Conservation (phyloP, 768 basidiomycete genomes). For the Mrakia hoshinonis region DNA sequence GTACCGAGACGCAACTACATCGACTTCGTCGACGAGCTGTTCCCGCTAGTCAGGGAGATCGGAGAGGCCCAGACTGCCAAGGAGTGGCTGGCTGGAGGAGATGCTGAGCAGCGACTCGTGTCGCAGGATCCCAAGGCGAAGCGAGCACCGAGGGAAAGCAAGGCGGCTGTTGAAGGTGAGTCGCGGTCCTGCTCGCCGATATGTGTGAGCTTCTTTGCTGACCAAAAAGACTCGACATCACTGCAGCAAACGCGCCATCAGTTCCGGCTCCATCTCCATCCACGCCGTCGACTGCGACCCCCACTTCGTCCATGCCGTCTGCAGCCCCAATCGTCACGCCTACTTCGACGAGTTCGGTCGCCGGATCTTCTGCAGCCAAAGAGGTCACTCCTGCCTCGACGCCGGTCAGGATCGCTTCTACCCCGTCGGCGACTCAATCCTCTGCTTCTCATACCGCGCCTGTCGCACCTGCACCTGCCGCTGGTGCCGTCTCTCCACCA, state of each 20-base stretch:
- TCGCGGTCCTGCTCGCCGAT: too few relatives aligned
- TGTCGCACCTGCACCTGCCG: neutral
- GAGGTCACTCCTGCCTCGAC: too few relatives aligned
- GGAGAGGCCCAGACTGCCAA: slow-evolving; percentile 29
- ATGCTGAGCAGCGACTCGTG: neutral
- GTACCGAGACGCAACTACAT: slow-evolving; percentile 41
- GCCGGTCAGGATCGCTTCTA: too few relatives aligned
- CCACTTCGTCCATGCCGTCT: neutral
- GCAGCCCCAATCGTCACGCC: neutral
- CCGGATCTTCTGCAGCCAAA: too few relatives aligned
- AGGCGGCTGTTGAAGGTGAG: neutral
- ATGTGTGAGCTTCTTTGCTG: too few relatives aligned
- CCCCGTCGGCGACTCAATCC: too few relatives aligned
- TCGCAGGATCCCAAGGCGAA: slow-evolving; percentile 18
- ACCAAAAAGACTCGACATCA: neutral
- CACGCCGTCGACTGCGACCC: neutral
- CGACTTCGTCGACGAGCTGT: slow-evolving; percentile 42
- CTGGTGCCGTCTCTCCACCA: neutral
- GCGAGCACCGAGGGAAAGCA: neutral
- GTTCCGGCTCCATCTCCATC: neutral
- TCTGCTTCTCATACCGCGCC: neutral
- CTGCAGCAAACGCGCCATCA: neutral
- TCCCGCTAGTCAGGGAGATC: slow-evolving; percentile 32
- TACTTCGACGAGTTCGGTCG: too few relatives aligned
- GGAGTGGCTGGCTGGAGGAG: slow-evolving; percentile 28